Conservation (phyloP, 306 rosid species). For the Macrotyloma uniflorum region DNA sequence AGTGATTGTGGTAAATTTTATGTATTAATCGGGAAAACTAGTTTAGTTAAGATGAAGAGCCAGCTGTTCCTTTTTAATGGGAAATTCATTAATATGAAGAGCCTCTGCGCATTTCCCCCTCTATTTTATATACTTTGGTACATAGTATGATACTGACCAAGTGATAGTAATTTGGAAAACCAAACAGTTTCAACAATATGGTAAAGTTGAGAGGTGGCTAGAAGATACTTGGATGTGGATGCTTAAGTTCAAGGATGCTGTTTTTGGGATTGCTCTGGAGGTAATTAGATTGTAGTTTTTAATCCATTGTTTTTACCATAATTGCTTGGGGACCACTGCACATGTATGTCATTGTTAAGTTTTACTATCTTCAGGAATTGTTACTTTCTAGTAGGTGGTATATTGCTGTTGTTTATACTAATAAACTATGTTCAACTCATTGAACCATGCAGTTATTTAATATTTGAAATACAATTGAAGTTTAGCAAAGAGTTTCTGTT, state of each 20-base stretch:
- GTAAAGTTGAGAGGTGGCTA: slow-evolving; percentile 95
- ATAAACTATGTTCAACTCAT: neutral
- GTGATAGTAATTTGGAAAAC: slow-evolving; percentile 39
- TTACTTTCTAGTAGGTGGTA: neutral
- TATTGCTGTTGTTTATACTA: neutral
- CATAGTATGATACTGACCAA: slow-evolving; percentile 37
- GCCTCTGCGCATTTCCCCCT: neutral
- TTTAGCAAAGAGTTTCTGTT: slow-evolving; percentile 33
- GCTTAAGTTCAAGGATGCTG: slow-evolving; percentile 85
- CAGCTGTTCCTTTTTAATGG: neutral
- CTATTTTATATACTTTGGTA: neutral
- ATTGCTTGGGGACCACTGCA: slow-evolving; percentile 10
- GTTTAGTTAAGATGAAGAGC: neutral
- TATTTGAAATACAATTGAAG: slow-evolving; percentile 9
- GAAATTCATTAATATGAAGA: neutral
- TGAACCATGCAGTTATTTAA: slow-evolving; percentile 1
- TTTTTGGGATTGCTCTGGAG: slow-evolving; percentile 78
- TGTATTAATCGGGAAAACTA: neutral
- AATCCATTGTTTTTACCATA: slow-evolving; percentile 14
- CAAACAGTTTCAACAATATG: slow-evolving; percentile 70
- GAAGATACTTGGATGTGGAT: slow-evolving; percentile 96
- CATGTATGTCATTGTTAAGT: neutral
- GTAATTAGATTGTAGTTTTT: slow-evolving; percentile 48
- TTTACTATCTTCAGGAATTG: slow-evolving; percentile 19
- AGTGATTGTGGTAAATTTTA: neutral